Conservation (phyloP, 768 basidiomycete species). For the Coprinopsis marcescibilis region DNA sequence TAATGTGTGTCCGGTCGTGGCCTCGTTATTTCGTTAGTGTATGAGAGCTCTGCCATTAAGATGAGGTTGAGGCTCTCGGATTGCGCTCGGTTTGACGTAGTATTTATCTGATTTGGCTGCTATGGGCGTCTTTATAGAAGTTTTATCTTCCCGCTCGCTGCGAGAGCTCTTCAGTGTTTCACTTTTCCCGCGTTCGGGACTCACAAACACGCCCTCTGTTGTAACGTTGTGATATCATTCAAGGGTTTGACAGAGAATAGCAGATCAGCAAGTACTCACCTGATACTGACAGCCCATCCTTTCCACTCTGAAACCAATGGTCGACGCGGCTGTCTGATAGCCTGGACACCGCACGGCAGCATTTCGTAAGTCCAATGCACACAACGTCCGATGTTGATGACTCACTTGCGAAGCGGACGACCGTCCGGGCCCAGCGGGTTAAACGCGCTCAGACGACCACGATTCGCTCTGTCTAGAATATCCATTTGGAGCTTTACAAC, state of each 20-base stretch:
- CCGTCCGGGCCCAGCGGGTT: slow-evolving; percentile 54
- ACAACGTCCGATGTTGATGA: too few relatives aligned
- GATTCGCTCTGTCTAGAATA: slow-evolving; percentile 38
- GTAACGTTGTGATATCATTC: too few relatives aligned
- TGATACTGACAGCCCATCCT: slow-evolving; percentile 50
- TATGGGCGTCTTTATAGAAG: slow-evolving; percentile 18
- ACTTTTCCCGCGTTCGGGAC: not conserved
- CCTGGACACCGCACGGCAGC: slow-evolving; percentile 13
- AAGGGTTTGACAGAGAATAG: not conserved
- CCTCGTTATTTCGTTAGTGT: too few relatives aligned
- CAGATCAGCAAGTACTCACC: slow-evolving; percentile 27
- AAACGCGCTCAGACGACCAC: slow-evolving; percentile 41
- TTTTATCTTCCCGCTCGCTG: slow-evolving; percentile 10
- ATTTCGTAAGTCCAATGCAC: too few relatives aligned
- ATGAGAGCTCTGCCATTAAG: too few relatives aligned
- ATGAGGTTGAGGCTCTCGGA: too few relatives aligned
- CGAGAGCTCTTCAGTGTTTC: not conserved
- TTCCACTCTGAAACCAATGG: slow-evolving; percentile 61
- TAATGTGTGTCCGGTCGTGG: too few relatives aligned
- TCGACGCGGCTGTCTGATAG: slow-evolving; percentile 53
- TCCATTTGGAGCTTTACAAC: slow-evolving; percentile 47
- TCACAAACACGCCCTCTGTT: not conserved
- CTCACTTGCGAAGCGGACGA: slow-evolving; percentile 57
- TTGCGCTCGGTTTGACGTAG: slow-evolving; percentile 11
- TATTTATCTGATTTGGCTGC: slow-evolving; percentile 41